Conservation (phyloP, 139 green algal species). For the Chlamydomonas sp. region DNA sequence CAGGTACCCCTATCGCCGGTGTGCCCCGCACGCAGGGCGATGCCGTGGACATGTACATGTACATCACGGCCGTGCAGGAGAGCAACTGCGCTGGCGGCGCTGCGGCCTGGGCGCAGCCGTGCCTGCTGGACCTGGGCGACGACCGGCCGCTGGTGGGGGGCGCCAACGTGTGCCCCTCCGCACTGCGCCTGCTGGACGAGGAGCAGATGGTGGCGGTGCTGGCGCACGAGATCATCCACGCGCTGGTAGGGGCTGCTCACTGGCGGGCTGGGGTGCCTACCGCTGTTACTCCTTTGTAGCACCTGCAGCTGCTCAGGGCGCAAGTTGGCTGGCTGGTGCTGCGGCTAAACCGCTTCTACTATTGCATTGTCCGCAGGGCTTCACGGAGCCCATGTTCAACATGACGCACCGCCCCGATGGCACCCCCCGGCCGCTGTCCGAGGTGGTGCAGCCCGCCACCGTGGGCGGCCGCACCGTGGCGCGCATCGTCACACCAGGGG, state of each 20-base stretch:
- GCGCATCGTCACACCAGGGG: constrained; percentile 37
- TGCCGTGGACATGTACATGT: constrained; percentile 59
- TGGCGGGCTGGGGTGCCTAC: neutral
- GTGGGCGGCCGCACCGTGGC: neutral
- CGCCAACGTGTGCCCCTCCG: constrained; percentile 57
- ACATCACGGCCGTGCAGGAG: constrained; percentile 58
- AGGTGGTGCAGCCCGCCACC: constrained; percentile 31
- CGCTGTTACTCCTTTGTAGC: neutral
- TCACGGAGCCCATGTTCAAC: constrained; percentile 56
- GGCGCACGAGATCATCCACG: constrained; percentile 63
- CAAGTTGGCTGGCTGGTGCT: neutral
- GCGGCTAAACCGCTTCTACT: neutral
- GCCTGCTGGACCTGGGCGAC: constrained; percentile 52
- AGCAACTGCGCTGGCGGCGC: constrained; percentile 48
- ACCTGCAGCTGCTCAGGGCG: neutral
- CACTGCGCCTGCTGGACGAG: constrained; percentile 32
- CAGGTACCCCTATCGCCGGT: neutral
- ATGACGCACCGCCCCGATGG: constrained; percentile 48
- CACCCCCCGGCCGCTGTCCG: constrained; percentile 29
- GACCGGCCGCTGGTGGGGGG: constrained; percentile 50
- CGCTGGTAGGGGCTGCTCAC: constrained; percentile 25
- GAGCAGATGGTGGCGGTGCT: constrained; percentile 43
- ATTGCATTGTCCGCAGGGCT: constrained; percentile 47
- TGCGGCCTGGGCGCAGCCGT: constrained; percentile 56
- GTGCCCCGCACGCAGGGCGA: constrained; percentile 17